These are phyloP conservation scores for Rhodofomes roseus DNA, from an alignment of 1,284 basidiomycete genomes.

Conservation along the genomic window DNA sequence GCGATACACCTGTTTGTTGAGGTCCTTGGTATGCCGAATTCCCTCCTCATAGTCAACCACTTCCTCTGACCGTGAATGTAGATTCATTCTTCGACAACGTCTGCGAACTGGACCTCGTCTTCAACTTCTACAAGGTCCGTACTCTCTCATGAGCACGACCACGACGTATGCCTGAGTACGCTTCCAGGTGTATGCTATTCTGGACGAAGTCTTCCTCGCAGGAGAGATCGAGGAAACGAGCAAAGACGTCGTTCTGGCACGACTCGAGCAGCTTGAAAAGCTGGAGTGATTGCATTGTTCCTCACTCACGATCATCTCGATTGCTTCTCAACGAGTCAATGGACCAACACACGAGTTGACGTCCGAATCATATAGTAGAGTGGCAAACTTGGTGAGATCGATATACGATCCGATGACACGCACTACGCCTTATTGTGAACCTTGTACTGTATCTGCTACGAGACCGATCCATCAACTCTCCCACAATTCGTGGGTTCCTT, in stretches of 20 bases:
- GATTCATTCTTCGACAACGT: slow-evolving; percentile 99
- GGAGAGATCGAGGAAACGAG: slow-evolving; percentile 98
- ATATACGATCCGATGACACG: no score
- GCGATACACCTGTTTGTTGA: slow-evolving; percentile 99
- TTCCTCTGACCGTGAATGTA: slow-evolving; percentile 26
- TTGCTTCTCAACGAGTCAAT: no score
- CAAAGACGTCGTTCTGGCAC: slow-evolving; percentile 89
- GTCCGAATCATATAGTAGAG: no score
- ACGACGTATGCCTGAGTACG: not conserved
- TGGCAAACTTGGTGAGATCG: no score
- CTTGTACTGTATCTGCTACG: no score
- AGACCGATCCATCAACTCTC: no score
- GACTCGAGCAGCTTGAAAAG: slow-evolving; percentile 89
- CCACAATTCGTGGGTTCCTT: no score
- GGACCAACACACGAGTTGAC: no score
- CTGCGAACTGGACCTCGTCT: slow-evolving; percentile 94
- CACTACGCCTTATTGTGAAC: no score
- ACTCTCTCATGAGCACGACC: not conserved
- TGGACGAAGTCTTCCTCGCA: slow-evolving; percentile 98
- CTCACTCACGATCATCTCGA: no score
- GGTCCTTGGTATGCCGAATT: slow-evolving; percentile 69
- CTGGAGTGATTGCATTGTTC: slow-evolving; percentile 53
- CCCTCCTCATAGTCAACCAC: not conserved
- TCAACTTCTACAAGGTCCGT: slow-evolving; percentile 95
- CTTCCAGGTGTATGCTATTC: slow-evolving; percentile 86